Base-by-base conservation (phyloP, 495 filamentous ascomycete species). In the Patellaria atrata region DNA sequence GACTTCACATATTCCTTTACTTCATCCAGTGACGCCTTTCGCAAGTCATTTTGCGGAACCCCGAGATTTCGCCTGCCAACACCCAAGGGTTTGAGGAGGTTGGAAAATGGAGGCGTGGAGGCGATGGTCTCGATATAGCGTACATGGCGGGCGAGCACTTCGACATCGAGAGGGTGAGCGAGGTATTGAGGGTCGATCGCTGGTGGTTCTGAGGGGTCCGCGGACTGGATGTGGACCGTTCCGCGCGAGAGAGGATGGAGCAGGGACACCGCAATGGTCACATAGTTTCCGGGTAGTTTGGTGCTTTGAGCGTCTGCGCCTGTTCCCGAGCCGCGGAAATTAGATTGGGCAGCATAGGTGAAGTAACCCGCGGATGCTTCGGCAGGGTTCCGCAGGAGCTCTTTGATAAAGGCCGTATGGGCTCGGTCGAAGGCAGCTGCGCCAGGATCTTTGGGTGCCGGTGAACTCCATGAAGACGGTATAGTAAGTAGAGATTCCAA, bases 161-260 rank as follows among this genome's bases (percentile, higher is more conserved):
- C 31, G 6, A 35, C 27, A 20, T 48, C 48, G 20, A 40, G 28
- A 7, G 35, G 30, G 33, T 48, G 35, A 1, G 53, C 48, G 2
- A 79, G 54, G 47, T 70, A 73, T 16, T 57, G 58, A 0, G 72
- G 70, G 45, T 78, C 63, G 42, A 77, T 73, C 0, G 58, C 36
- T 0, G 73, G 63, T n/a, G 66, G 61, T 5, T 57, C 68, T 2
- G 50, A 36, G 0, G 71, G 70, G 50, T 79, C 54, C 0, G 65
- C 50, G 1, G 71, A 73, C 18, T 65, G 57, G 16, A 81, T 58
- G 0, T 48, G 58, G 0, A 74, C 66, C 12, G 60, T 57, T 17
- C 77, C 77, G 3, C 48, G 50, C 52, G 30, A 58, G 35, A 45
- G 57, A 55, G 30, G 60, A 47, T 43, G 37, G n/a, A 31, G 22